Percentiles rank a stretch among this genome's conserved stretches.
These are phyloP conservation scores for Raphanus raphanistrum DNA, from an alignment of 345 rosid species.

Conservation along the genomic window DNA sequence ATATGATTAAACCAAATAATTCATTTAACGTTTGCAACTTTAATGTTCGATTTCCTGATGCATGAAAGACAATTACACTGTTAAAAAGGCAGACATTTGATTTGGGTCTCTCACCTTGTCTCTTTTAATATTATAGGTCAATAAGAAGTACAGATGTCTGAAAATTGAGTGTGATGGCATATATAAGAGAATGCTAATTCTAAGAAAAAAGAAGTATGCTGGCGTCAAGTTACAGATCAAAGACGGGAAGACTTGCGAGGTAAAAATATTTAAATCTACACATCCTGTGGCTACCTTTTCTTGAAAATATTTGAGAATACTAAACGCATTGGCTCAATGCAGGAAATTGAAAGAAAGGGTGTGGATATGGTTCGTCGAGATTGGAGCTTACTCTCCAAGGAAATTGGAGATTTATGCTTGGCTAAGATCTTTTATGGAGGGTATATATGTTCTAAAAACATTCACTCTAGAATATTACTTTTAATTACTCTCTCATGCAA, in stretches of 20 bases:
- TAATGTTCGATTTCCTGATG: constrained; percentile 13
- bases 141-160: constrained; percentile 83
- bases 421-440: constrained; percentile 87
- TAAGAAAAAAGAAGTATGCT: constrained; percentile 97
- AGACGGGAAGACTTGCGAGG: constrained; percentile 81
- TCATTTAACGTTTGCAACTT: neutral
- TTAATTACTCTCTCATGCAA: constrained; percentile 2
- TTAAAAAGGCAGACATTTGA: no score
- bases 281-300: constrained; percentile 20
- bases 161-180: constrained; percentile 95
- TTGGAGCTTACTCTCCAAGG: constrained; percentile 96
- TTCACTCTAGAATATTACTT: neutral
- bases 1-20: neutral
- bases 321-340: constrained; percentile 56
- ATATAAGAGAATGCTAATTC: constrained; percentile 92
- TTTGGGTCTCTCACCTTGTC: neutral
- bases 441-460: constrained; percentile 50
- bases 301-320: constrained; percentile 52
- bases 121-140: constrained; percentile 50
- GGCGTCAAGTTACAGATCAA: constrained; percentile 83
- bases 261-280: constrained; percentile 27
- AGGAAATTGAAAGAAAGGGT: constrained; percentile 95
- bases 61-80: neutral
- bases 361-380: constrained; percentile 99
- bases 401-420: constrained; percentile 83